phyloP scores from a whole-genome alignment of 805 yeast species.

The Kockiozyma suomiensis region DNA sequence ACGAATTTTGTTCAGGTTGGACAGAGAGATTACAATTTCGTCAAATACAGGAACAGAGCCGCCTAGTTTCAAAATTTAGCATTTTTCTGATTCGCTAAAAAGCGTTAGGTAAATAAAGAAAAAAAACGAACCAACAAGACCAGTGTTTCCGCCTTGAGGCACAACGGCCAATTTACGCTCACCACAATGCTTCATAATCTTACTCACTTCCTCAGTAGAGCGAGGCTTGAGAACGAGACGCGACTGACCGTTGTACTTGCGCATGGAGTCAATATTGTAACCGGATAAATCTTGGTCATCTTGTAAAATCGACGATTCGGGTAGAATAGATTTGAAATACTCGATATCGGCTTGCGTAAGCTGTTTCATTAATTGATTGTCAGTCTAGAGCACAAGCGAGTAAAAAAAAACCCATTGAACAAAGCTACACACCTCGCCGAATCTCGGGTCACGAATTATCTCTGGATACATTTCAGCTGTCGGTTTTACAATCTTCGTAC shows the following conservation, averaged over 20 bases:
- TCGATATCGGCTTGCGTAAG: slow-evolving; percentile 60
- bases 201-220: slow-evolving; percentile 72
- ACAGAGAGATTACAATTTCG: slow-evolving; percentile 74
- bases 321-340: slow-evolving; percentile 62
- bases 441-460: slow-evolving; percentile 33
- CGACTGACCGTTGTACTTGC: slow-evolving; percentile 88
- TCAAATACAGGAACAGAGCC: slow-evolving; percentile 93
- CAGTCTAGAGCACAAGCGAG: too few relatives aligned
- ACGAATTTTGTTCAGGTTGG: slow-evolving; percentile 74
- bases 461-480: slow-evolving; percentile 37
- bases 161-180: slow-evolving; percentile 77
- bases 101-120: too few relatives aligned
- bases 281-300: slow-evolving; percentile 65
- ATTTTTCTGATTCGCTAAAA: not conserved
- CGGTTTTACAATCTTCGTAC: slow-evolving; percentile 23
- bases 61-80: slow-evolving; percentile 49
- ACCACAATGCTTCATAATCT: slow-evolving; percentile 79
- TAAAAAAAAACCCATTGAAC: too few relatives aligned
- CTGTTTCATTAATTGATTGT: not conserved
- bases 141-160: slow-evolving; percentile 98
- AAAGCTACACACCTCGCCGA: slow-evolving; percentile 22
- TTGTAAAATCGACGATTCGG: slow-evolving; percentile 53
- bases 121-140: slow-evolving; percentile 57
- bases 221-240: slow-evolving; percentile 79
- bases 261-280: slow-evolving; percentile 92